Percentiles rank a stretch among this genome's conserved stretches.
These are phyloP conservation scores for Mycotypha africana DNA, from an alignment of 371 early-diverging fungal genomes.

Conservation along the genomic window DNA sequence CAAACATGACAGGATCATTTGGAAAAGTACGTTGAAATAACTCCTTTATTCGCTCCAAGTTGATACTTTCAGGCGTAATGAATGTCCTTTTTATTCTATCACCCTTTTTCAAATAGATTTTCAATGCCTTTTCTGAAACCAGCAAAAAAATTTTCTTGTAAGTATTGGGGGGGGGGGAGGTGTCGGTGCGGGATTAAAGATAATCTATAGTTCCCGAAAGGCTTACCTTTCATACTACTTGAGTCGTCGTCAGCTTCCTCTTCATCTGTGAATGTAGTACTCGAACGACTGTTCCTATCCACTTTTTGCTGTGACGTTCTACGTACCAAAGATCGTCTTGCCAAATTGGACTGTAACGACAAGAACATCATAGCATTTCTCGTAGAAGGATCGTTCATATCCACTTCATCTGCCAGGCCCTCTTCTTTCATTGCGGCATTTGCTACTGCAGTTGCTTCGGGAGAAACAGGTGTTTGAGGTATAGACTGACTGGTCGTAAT, in stretches of 20 bases:
- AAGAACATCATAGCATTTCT: constrained; percentile 21
- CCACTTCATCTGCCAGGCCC: constrained; percentile 20
- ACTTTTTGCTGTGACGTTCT: constrained; percentile 13
- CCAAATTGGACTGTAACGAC: constrained; percentile 19
- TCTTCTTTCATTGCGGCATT: too few relatives aligned
- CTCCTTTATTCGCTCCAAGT: constrained; percentile 31
- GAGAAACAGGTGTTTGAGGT: constrained; percentile 1
- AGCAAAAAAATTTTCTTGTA: too few relatives aligned
- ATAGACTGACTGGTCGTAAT: not conserved
- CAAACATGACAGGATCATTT: too few relatives aligned
- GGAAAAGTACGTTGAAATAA: too few relatives aligned
- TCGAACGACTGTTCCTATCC: too few relatives aligned
- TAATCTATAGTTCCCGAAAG: too few relatives aligned
- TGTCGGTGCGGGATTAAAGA: too few relatives aligned
- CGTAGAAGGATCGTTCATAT: constrained; percentile 26
- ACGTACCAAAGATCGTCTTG: constrained; percentile 24
- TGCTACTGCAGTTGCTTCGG: not conserved
- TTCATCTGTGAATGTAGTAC: too few relatives aligned
- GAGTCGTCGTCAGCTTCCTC: too few relatives aligned
- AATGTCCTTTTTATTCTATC: constrained; percentile 43
- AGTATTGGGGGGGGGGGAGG: too few relatives aligned
- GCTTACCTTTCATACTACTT: too few relatives aligned
- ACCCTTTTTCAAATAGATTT: constrained; percentile 48
- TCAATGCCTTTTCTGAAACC: too few relatives aligned
- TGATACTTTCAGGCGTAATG: constrained; percentile 24